Base-by-base conservation (phyloP, 768 basidiomycete species). In the Pleurotus djamor region DNA sequence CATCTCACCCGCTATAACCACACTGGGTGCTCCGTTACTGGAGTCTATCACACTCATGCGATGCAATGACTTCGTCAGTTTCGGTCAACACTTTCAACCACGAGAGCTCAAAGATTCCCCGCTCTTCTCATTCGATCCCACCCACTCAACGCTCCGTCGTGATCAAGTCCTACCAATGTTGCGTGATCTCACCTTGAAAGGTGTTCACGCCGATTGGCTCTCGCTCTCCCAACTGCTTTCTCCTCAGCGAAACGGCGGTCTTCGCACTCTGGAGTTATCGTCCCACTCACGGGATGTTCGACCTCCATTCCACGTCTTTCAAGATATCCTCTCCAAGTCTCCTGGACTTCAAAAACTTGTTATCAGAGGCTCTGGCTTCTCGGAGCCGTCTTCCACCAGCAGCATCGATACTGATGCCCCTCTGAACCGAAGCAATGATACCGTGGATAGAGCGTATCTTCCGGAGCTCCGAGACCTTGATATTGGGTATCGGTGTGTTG, bases 161-260 rank as follows among this genome's bases (percentile, higher is more conserved):
- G 59, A 51, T 47, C 63, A 68, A 44, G 66, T 75, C 37, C 71
- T 80, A 8, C 79, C 85, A n/a, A 67, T 68, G 21, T 71, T 88
- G 14, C 74, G 73, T n/a, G 69, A 76, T 41, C 75, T 87, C 17
- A 72, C 71, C 1, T 79, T 87, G 10, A 74, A 76, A 57, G 86
- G 86, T 17, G 83, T 88, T 4, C 85, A 86, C 65, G 74, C 81
- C 35, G 73, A 83, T 44, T 87, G 83, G 85, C 52, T 68, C 2
- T 67, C 75, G 21, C 78, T 83, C 44, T 72, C 76, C 35, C 52
- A 62, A 51, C 66, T 74, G n/a, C 66, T 78, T 10, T 59, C 62
- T 0, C 47, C 58, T 41, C 68, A 66, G 9, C 61, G 55, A 4
- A 66, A 60, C 13, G 72, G 50, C 16, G 52, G 66, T 50, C 64